Evolutionary conservation across 176 grass and related monocot genomes (phyloP).

Genomic region (Oropetium thomaeum): DNA sequence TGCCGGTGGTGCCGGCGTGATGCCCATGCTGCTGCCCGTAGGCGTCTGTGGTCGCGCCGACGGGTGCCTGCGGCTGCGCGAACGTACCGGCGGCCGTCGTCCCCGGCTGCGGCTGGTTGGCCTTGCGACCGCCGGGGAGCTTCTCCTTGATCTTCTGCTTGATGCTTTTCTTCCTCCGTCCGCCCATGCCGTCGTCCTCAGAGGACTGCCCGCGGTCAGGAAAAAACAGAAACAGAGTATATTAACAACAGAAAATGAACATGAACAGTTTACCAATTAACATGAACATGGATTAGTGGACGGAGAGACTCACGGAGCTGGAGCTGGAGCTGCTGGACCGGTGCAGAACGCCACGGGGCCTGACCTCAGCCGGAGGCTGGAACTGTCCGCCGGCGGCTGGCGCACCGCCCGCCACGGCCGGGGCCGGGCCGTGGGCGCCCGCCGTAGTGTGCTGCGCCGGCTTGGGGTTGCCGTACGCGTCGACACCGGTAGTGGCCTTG

Average conservation of each 20-base stretch:
- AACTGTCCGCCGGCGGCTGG: too few relatives aligned
- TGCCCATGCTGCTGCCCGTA: constrained; percentile 10
- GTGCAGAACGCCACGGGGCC: constrained; percentile 38
- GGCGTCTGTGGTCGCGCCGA: constrained; percentile 15
- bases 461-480: constrained; percentile 48
- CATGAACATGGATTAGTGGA: too few relatives aligned
- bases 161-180: constrained; percentile 60
- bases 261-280: too few relatives aligned
- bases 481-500: constrained; percentile 34
- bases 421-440: constrained; percentile 7
- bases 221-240: neutral
- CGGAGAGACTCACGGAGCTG: constrained; percentile 62
- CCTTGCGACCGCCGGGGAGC: constrained; percentile 34
- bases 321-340: constrained; percentile 53
- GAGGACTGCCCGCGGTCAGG: too few relatives aligned
- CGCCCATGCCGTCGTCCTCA: constrained; percentile 63
- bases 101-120: neutral
- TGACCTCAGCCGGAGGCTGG: constrained; percentile 29
- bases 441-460: neutral
- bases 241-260: neutral
- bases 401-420: too few relatives aligned
- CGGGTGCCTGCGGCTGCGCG: neutral
- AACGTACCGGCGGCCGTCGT: neutral
- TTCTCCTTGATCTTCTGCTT: constrained; percentile 79
- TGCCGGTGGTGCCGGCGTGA: too few relatives aligned